Evolutionary conservation across 768 basidiomycete species (phyloP), one percentile per base, ranked within the genome.

Genomic region (Aureoboletus auriporus): DNA sequence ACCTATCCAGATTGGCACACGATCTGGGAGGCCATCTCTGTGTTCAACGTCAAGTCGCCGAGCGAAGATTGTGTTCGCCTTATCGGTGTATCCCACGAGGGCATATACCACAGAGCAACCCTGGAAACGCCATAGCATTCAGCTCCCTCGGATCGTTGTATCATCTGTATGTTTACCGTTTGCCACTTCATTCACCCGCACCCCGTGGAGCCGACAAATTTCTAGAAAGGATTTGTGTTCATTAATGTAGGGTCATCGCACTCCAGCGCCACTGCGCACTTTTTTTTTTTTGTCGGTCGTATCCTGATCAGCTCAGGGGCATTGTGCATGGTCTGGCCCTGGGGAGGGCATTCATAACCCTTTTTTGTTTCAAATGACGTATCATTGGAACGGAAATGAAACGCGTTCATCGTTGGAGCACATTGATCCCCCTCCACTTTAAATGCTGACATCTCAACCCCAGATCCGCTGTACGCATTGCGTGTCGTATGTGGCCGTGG

Each of bases 331-430:
- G 43, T 44, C 36, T 35, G 53, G 39, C 30, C 47, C 17, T 23
- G 20, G 20, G 20, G 20, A 23, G 20, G 20, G 20, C 4, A 23
- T 23, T 4, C 20, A 23, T 23, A 23, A 23, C 20, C 20, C n/a
- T n/a, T n/a, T 23, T 4, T 23, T 23, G 20, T 23, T 23, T 23
- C 20, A 23, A 4, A 23, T 10, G 27, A 40, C 44, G 44, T 39
- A 28, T 52, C 17, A 9, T 52, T 33, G 39, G 39, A 28, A 40
- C 51, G 56, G 51, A 53, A 47, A 57, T 53, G 55, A 53, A 57
- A 4, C 37, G 31, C 31, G 3, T 17, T n/a, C 10, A 16, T 20
- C 6, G 6, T 23, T 44, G 20, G 20, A 23, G 20, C 20, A 23
- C 20, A 23, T 12, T 40, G 17, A 20, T 34, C 11, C 17, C 9